Percentiles rank a stretch among this genome's conserved stretches.
Conservation (phyloP, 257 asterid species). For the Lithospermum erythrorhizon region DNA sequence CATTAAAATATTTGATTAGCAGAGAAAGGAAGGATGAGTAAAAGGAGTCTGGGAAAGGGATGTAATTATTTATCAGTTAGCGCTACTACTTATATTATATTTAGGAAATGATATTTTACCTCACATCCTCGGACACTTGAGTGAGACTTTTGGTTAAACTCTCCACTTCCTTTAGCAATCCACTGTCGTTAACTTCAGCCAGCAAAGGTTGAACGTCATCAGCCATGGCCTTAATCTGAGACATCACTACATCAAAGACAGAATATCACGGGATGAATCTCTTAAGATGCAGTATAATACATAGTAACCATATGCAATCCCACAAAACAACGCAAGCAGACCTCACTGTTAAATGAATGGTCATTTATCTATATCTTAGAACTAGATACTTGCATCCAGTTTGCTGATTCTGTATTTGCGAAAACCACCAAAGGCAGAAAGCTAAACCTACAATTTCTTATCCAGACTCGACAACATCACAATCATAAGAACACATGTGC, state of each 20-base stretch:
- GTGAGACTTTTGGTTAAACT: conserved; percentile 81
- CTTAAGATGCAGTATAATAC: conserved; percentile 14
- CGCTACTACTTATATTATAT: background rate
- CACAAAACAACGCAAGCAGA: background rate
- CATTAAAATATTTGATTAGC: background rate
- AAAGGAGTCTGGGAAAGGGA: too few species aligned
- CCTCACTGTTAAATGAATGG: background rate
- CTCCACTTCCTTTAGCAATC: conserved; percentile 83
- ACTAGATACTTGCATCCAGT: background rate
- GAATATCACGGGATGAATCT: conserved; percentile 39
- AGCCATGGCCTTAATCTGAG: conserved; percentile 95
- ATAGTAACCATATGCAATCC: background rate
- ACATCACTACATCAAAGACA: conserved; percentile 58
- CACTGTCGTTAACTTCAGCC: conserved; percentile 79
- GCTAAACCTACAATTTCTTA: background rate
- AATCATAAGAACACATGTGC: background rate
- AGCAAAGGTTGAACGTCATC: conserved; percentile 82
- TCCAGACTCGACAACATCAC: background rate
- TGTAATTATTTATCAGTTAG: too few species aligned
- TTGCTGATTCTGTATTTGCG: background rate
- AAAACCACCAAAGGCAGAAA: background rate
- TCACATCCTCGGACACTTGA: conserved; percentile 78
- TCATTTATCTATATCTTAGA: background rate
- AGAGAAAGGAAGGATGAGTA: too few species aligned
- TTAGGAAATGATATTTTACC: conserved; percentile 27